Conservation (phyloP, 495 filamentous ascomycete species). For the Massariosphaeria phaeospora region DNA sequence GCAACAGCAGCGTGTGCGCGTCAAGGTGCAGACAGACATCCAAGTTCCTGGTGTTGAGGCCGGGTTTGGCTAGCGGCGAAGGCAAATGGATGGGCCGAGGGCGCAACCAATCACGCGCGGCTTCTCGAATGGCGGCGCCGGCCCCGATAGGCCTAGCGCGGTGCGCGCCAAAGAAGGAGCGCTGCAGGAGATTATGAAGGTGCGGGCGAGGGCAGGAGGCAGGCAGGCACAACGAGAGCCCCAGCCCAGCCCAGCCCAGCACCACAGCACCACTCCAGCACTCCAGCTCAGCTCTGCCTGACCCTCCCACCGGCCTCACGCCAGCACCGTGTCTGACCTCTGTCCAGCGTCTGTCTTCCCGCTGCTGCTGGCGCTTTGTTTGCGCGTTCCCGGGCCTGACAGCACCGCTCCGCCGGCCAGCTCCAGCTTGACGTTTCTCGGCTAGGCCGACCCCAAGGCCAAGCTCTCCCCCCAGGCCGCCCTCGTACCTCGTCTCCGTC, state of each 20-base stretch:
- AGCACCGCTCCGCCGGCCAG: background rate
- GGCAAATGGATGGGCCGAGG: background rate
- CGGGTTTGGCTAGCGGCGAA: background rate
- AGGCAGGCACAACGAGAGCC: no score
- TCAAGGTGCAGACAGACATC: background rate
- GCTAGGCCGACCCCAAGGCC: slow-evolving; percentile 11
- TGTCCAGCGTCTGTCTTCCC: background rate
- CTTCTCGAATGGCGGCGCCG: background rate
- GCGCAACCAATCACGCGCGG: background rate
- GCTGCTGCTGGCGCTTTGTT: background rate
- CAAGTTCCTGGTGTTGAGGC: background rate
- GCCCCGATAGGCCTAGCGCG: no score
- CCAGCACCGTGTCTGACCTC: no score
- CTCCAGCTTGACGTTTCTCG: slow-evolving; percentile 13
- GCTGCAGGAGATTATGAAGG: no score
- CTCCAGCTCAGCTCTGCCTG: no score
- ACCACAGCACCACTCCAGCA: no score
- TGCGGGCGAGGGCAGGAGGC: no score
- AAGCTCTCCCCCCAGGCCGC: slow-evolving; percentile 15
- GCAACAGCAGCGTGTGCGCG: background rate
- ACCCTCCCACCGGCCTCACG: no score
- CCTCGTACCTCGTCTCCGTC: slow-evolving; percentile 24
- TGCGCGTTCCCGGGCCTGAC: background rate
- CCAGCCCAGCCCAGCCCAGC: no score
- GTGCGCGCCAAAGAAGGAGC: no score